These are phyloP conservation scores for Blepharisma japonicum DNA, from an alignment of 73 alveolate species.

Conservation along the genomic window DNA sequence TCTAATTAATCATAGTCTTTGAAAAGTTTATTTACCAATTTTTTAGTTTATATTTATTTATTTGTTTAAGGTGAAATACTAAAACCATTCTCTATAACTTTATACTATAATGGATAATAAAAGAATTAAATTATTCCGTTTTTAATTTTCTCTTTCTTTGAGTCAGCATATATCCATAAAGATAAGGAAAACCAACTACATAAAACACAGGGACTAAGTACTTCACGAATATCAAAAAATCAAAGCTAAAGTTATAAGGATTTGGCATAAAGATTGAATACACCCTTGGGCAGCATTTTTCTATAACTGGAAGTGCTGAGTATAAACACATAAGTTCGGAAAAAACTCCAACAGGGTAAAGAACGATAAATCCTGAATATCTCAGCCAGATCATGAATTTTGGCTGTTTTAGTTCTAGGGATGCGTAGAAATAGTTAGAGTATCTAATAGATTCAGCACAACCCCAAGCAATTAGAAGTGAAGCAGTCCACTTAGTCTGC, in stretches of 20 bases:
- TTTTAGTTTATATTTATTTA: too few species aligned
- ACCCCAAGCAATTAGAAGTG: neutral
- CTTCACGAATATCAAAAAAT: slow-evolving; percentile 30
- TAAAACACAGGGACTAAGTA: slow-evolving; percentile 46
- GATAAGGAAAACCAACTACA: slow-evolving; percentile 40
- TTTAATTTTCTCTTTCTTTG: slow-evolving; percentile 23
- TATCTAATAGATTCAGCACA: slow-evolving; percentile 9
- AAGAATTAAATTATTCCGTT: too few species aligned
- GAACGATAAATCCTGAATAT: slow-evolving; percentile 32
- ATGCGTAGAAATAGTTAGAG: neutral
- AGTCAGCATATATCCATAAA: slow-evolving; percentile 15
- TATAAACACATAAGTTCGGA: slow-evolving; percentile 31
- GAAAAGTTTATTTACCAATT: too few species aligned
- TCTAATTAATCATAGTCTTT: slow-evolving; percentile 44
- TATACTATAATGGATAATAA: too few species aligned
- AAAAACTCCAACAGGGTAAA: slow-evolving; percentile 43
- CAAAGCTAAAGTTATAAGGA: slow-evolving; percentile 16
- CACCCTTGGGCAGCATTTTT: slow-evolving; percentile 27
- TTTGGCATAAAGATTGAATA: slow-evolving; percentile 14
- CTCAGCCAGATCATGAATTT: slow-evolving; percentile 32
- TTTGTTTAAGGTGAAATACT: too few species aligned
- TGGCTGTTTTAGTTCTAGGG: neutral
- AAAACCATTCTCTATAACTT: too few species aligned
- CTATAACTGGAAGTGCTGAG: slow-evolving; percentile 15
- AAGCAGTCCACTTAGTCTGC: neutral